Percentiles rank a stretch among this genome's conserved stretches.
Evolutionary conservation across 148 eudicot species (phyloP).

Genomic region (Dianthus caryophyllus): DNA sequence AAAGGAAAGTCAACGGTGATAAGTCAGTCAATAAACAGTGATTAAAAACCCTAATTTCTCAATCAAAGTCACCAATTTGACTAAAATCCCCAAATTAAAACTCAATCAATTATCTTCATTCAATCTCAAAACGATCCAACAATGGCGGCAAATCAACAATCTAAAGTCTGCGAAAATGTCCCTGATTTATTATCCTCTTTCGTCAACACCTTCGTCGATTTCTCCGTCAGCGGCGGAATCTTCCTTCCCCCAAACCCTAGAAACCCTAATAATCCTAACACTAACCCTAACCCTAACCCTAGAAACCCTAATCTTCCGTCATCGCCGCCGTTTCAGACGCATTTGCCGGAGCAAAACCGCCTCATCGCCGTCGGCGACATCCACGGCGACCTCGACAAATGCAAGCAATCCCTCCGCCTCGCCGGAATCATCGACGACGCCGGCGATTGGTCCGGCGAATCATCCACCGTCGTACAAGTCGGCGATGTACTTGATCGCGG

Average conservation of each 20-base stretch:
- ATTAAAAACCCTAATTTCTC: no score
- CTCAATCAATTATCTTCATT: no score
- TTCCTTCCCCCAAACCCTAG: constrained; percentile 40
- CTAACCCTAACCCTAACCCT: constrained; percentile 16
- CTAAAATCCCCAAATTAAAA: no score
- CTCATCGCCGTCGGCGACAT: constrained; percentile 83
- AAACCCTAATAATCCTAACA: constrained; percentile 19
- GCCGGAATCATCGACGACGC: constrained; percentile 53
- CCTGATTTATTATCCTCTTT: constrained; percentile 63
- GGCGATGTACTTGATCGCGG: constrained; percentile 96
- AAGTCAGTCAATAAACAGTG: no score
- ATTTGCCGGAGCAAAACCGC: constrained; percentile 49
- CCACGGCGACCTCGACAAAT: constrained; percentile 78
- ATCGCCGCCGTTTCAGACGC: constrained; percentile 22
- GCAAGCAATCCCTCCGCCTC: constrained; percentile 59
- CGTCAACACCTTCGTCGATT: constrained; percentile 58
- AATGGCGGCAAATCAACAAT: constrained; percentile 13
- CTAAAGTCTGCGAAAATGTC: not conserved
- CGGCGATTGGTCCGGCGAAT: constrained; percentile 70
- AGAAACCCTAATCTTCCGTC: not conserved
- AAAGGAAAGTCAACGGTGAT: no score
- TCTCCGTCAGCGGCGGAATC: constrained; percentile 66
- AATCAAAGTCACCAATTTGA: not conserved
- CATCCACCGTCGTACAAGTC: constrained; percentile 74
- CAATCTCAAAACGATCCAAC: no score